Evolutionary conservation across 176 grass and related monocot species (phyloP).

Genomic region (Ampelocalamus luodianensis): DNA sequence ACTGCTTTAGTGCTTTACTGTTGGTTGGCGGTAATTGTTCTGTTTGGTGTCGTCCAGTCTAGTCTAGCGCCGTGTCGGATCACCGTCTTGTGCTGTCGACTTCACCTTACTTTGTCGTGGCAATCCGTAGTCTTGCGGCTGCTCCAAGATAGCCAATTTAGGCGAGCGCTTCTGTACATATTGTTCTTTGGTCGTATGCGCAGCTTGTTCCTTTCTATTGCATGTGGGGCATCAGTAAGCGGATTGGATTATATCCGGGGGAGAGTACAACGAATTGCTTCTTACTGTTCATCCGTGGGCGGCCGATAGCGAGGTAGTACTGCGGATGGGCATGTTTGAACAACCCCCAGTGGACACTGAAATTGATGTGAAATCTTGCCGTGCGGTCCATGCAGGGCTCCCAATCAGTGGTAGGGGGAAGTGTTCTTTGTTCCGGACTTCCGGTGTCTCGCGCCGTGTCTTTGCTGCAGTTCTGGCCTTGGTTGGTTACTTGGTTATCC

Average conservation of each 20-base stretch:
- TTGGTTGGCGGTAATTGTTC: not conserved
- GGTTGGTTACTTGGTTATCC: slow-evolving; percentile 25
- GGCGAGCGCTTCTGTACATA: not conserved
- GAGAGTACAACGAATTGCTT: not conserved
- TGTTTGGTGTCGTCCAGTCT: not conserved
- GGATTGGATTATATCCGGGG: no score
- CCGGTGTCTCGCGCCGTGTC: not conserved
- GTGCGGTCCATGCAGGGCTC: not conserved
- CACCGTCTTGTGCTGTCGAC: not conserved
- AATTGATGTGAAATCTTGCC: not conserved
- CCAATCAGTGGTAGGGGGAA: not conserved
- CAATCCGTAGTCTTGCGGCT: not conserved
- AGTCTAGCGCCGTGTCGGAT: not conserved
- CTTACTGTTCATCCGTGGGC: not conserved
- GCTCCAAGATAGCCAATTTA: not conserved
- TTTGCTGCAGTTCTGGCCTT: slow-evolving; percentile 10
- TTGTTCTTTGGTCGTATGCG: not conserved
- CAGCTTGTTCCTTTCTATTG: not conserved
- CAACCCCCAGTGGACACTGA: not conserved
- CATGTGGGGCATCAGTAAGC: no score
- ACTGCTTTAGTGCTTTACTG: not conserved
- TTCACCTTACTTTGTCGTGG: no score
- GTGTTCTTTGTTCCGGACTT: not conserved
- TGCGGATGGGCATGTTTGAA: not conserved
- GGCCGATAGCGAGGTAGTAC: not conserved